Evolutionary conservation across 2,329 filamentous ascomycete genomes (phyloP), one percentile per base, ranked within the genome.

Genomic region (Apiospora pterosperma): DNA sequence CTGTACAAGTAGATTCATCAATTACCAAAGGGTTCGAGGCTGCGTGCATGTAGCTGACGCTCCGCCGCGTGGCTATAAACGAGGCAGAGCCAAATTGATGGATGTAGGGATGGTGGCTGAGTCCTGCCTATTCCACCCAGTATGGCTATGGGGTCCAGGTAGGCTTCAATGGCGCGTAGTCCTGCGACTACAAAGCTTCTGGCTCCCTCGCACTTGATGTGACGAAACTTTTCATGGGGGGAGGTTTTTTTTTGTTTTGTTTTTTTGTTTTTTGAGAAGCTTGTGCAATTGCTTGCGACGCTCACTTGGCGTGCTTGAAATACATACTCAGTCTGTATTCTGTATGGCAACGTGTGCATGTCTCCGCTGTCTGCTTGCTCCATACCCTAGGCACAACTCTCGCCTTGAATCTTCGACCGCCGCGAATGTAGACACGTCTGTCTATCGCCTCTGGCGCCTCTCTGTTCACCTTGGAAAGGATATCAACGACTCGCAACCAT

Each of bases 21-120:
- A 25, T 55, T 55, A 34, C 8, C 16, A 55, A 28, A 55, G 48
- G 48, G 44, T 52, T 52, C 44, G 14, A 52, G 44, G 25, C 44
- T 52, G 28, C 48, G 28, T 55, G 48, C 48, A 34, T 34, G 48
- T n/a, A 25, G 23, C 48, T 34, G 48, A 34, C 16, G 48, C 48
- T 55, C 48, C 48, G 48, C 48, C 48, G 48, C 48, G 48, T 55
- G 48, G 48, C 48, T 55, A 28, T 55, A 55, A 55, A 55, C 48
- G 48, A 34, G 48, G 48, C 48, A 55, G 48, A n/a, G 48, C 28
- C 48, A 21, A 55, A 19, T 31, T 25, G 25, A 34, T 31, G 48
- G 25, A 34, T 34, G 25, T 34, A 12, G 28, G 28, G 25, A 34
- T 34, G 48, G 48, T 55, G 48, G 48, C 48, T 55, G 48, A n/a